phyloP scores from a whole-genome alignment of 345 rosid species.

The Sisymbrium irio region DNA sequence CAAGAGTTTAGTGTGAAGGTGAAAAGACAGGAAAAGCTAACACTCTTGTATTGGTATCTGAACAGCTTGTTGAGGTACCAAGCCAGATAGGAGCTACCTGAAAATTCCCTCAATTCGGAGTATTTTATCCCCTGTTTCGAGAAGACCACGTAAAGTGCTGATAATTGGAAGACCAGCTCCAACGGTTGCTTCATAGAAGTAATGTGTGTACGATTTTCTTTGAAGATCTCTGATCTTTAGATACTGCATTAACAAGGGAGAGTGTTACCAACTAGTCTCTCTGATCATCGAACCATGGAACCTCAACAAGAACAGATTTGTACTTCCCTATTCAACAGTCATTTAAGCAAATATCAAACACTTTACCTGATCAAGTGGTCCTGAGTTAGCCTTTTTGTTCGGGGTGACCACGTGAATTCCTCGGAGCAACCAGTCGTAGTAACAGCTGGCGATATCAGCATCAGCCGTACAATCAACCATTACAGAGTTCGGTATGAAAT shows the following conservation, averaged over 20 bases:
- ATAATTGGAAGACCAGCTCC: constrained; percentile 99
- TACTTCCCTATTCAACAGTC: neutral
- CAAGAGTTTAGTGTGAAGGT: constrained; percentile 7
- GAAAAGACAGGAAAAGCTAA: neutral
- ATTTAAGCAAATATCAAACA: constrained; percentile 1
- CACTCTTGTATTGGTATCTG: neutral
- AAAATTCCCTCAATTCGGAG: constrained; percentile 89
- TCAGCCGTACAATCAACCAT: constrained; percentile 96
- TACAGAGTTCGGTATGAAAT: constrained; percentile 85
- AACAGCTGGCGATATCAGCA: constrained; percentile 66
- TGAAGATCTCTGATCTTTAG: constrained; percentile 86
- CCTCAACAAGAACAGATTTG: constrained; percentile 1
- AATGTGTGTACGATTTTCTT: constrained; percentile 91
- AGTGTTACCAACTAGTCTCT: constrained; percentile 9
- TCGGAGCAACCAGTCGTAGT: constrained; percentile 70
- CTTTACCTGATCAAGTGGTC: constrained; percentile 87
- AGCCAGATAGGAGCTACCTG: constrained; percentile 45
- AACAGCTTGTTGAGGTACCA: neutral
- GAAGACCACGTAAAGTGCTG: constrained; percentile 93
- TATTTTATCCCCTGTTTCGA: constrained; percentile 93
- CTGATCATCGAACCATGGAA: neutral
- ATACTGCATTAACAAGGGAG: constrained; percentile 49
- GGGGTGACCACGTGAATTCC: constrained; percentile 94
- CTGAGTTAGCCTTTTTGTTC: constrained; percentile 91
- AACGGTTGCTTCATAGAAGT: constrained; percentile 96